Percentiles rank a stretch among this genome's conserved stretches.
Conservation (phyloP, 257 asterid species). For the Scutellaria barbata region DNA sequence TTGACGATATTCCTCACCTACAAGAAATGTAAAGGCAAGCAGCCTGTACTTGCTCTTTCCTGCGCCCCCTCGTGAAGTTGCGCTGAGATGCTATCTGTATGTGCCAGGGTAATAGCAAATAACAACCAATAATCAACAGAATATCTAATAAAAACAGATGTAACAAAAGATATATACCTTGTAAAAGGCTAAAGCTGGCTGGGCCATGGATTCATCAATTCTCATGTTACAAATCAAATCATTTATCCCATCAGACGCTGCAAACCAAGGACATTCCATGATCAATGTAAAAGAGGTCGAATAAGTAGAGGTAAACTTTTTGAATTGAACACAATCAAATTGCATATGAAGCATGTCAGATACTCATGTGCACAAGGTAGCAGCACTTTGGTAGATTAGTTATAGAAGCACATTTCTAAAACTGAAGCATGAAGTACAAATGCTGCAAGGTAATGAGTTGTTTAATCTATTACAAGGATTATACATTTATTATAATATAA, state of each 20-base stretch:
- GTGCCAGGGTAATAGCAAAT: conserved; percentile 19
- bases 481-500: not conserved
- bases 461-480: conserved; percentile 14
- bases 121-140: conserved; percentile 17
- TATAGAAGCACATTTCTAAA: conserved; percentile 17
- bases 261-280: conserved; percentile 34
- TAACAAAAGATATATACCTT: conserved; percentile 43
- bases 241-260: conserved; percentile 56
- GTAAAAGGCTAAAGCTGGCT: conserved; percentile 54
- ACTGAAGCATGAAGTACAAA: conserved; percentile 25
- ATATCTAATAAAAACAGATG: conserved; percentile 21
- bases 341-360: not conserved
- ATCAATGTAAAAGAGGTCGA: conserved; percentile 6
- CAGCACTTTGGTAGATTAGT: not conserved
- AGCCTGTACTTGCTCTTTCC: conserved; percentile 83
- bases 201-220: conserved; percentile 59
- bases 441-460: not conserved
- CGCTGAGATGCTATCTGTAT: conserved; percentile 73
- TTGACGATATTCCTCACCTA: conserved; percentile 53
- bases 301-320: not conserved
- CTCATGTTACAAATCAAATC: conserved; percentile 47
- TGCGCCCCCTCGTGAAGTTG: conserved; percentile 84
- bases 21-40: conserved; percentile 86
- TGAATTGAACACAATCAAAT: no score
- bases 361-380: not conserved